phyloP scores from a whole-genome alignment of 495 filamentous ascomycete species.

The Talaromyces trachyspermus region DNA sequence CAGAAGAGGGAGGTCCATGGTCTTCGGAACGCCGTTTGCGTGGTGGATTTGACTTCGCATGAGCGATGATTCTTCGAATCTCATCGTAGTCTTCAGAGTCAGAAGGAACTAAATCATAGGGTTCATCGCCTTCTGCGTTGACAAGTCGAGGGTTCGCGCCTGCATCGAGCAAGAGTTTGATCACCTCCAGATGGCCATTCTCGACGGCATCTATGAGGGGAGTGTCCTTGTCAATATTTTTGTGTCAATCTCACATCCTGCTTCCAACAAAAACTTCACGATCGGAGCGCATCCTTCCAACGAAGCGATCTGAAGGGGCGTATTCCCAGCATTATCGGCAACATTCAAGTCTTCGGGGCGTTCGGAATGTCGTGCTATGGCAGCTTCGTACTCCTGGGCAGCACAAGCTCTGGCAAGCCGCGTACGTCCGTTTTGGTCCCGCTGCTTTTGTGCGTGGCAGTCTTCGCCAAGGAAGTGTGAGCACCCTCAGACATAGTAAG shows the following conservation, averaged over 20 bases:
- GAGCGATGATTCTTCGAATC: conserved; percentile 39
- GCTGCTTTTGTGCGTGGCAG: conserved; percentile 69
- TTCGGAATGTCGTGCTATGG: conserved; percentile 60
- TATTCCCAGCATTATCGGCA: conserved; percentile 88
- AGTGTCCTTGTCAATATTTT: conserved; percentile 80
- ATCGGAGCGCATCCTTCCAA: conserved; percentile 76
- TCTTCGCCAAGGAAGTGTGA: conserved; percentile 58
- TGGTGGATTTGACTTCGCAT: conserved; percentile 38
- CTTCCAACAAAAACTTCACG: conserved; percentile 61
- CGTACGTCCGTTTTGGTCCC: conserved; percentile 80
- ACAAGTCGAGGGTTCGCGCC: conserved; percentile 83
- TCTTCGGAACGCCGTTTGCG: conserved; percentile 59
- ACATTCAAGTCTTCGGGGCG: conserved; percentile 81
- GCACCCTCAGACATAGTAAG: conserved; percentile 51
- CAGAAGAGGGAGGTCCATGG: conserved; percentile 36
- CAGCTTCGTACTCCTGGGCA: conserved; percentile 62
- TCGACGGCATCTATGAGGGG: conserved; percentile 94
- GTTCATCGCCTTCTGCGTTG: conserved; percentile 80
- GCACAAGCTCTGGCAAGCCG: conserved; percentile 77
- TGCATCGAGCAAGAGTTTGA: conserved; percentile 73
- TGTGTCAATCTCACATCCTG: conserved; percentile 73
- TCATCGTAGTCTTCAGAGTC: conserved; percentile 60
- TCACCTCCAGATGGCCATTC: conserved; percentile 86
- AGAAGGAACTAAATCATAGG: conserved; percentile 70
- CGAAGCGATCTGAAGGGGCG: conserved; percentile 84